Conservation (phyloP, 495 filamentous ascomycete genomes). For the Podospora anserina region DNA sequence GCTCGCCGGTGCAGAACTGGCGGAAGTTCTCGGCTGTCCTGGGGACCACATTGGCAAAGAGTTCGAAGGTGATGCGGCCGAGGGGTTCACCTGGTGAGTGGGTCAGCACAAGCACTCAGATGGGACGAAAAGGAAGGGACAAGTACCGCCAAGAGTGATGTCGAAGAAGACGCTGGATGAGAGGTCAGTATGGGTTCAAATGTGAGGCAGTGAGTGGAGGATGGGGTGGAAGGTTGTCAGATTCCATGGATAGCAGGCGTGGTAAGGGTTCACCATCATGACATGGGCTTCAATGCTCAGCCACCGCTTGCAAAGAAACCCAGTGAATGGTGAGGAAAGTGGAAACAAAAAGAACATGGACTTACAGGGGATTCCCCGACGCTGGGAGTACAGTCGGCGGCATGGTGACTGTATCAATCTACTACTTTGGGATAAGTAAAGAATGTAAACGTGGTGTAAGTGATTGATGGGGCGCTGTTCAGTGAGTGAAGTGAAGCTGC, state of each 20-base stretch:
- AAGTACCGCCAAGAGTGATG: conserved; percentile 77
- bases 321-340: neutral
- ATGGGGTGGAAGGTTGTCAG: neutral
- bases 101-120: neutral
- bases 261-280: neutral
- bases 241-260: neutral
- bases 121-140: conserved; percentile 9
- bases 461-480: neutral
- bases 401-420: conserved; percentile 32
- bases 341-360: conserved; percentile 12
- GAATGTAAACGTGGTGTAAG: neutral
- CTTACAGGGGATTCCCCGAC: conserved; percentile 55
- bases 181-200: neutral
- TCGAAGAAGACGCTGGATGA: conserved; percentile 78
- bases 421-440: conserved; percentile 4
- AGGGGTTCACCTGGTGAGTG: conserved; percentile 69
- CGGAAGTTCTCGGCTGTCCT: conserved; percentile 95
- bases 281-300: neutral
- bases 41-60: conserved; percentile 80
- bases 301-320: neutral
- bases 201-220: neutral
- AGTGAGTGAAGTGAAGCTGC: conserved; percentile 6
- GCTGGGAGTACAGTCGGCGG: conserved; percentile 51
- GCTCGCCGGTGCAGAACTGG: conserved; percentile 94
- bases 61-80: conserved; percentile 89